Evolutionary conservation across 768 basidiomycete species (phyloP).

Genomic region (Clitopilus passeckerianus): DNA sequence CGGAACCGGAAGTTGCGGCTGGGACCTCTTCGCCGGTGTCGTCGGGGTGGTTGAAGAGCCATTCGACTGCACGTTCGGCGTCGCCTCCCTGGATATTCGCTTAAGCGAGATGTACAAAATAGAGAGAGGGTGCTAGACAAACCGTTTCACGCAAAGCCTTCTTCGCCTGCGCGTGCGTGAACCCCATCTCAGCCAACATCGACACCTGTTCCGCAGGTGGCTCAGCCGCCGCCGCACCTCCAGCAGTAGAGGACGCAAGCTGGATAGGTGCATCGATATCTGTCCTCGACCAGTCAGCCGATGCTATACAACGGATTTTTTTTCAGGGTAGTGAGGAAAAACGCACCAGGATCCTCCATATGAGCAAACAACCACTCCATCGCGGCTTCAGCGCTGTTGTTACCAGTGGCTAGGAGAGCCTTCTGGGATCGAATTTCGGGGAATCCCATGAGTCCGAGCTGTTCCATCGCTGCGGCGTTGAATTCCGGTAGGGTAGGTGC

Average conservation of each 20-base stretch:
- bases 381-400: conserved; percentile 67
- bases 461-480: conserved; percentile 66
- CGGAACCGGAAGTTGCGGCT: conserved; percentile 6
- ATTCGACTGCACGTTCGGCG: conserved; percentile 86
- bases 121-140: too few relatives aligned
- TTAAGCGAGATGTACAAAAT: too few relatives aligned
- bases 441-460: conserved; percentile 91
- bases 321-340: neutral
- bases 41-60: conserved; percentile 93
- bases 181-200: conserved; percentile 90
- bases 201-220: conserved; percentile 66
- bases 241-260: conserved; percentile 15
- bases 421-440: conserved; percentile 81
- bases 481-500: conserved; percentile 53
- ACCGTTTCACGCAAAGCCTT: conserved; percentile 90
- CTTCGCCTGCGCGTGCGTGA: conserved; percentile 72
- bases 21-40: conserved; percentile 64
- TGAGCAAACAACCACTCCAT: conserved; percentile 97
- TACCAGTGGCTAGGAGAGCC: conserved; percentile 85
- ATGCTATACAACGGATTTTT: neutral
- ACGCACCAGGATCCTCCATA: conserved; percentile 87
- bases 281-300: conserved; percentile 19
- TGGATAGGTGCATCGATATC: conserved; percentile 85
- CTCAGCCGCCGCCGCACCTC: conserved; percentile 33
- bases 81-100: conserved; percentile 50